Evolutionary conservation across 805 yeast genomes (phyloP).

Genomic region (Candida awuae): DNA sequence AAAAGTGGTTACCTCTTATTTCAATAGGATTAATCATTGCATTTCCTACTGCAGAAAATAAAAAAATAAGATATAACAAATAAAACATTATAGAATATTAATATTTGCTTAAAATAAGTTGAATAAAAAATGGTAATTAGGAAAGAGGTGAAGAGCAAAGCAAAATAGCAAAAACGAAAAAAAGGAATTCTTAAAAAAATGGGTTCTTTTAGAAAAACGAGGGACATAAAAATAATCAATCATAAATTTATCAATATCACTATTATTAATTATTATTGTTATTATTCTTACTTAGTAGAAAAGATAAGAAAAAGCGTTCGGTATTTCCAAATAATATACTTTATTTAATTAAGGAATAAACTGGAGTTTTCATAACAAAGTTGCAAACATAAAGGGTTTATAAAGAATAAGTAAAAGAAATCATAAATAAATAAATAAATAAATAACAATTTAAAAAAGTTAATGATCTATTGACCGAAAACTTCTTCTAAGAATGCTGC

Average conservation of each 20-base stretch:
- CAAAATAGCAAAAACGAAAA: background rate
- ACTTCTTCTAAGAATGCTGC: slow-evolving; percentile 76
- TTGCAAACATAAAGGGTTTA: background rate
- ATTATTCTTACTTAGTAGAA: too few species aligned
- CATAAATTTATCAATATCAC: too few species aligned
- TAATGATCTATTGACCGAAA: slow-evolving; percentile 29
- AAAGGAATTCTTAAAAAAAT: too few species aligned
- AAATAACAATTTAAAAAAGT: background rate
- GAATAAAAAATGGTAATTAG: background rate
- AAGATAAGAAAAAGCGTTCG: background rate
- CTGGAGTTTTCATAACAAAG: too few species aligned
- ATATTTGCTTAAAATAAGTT: too few species aligned
- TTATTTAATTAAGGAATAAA: too few species aligned
- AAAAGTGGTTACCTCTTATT: slow-evolving; percentile 62
- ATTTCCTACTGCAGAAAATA: background rate
- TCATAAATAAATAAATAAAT: slow-evolving; percentile 2
- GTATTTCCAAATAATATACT: too few species aligned
- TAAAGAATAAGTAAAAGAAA: slow-evolving; percentile 1
- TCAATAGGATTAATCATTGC: slow-evolving; percentile 48
- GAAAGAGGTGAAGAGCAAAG: background rate
- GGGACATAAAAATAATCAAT: too few species aligned
- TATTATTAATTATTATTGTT: too few species aligned
- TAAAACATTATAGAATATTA: background rate
- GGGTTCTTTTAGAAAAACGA: too few species aligned
- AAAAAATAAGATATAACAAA: background rate